Conservation (phyloP, 176 grass and related monocot genomes). For the Lolium perenne region DNA sequence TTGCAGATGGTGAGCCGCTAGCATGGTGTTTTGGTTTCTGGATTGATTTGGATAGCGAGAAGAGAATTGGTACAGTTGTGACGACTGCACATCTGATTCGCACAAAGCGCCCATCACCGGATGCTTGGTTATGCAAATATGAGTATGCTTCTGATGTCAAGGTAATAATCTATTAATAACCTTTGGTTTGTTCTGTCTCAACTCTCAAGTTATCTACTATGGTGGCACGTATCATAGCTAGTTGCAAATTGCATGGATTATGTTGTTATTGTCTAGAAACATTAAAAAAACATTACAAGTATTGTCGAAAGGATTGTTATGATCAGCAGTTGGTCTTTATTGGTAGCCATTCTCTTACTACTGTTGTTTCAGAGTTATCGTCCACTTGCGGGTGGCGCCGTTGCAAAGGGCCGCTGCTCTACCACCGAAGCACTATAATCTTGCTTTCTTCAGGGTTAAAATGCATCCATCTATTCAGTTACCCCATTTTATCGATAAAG, state of each 20-base stretch:
- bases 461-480: not conserved
- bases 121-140: not conserved
- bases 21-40: constrained; percentile 2
- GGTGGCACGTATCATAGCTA: not conserved
- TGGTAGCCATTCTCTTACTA: not conserved
- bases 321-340: not conserved
- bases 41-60: not conserved
- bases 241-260: not conserved
- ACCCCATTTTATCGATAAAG: not conserved
- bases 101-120: not conserved
- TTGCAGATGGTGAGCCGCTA: constrained; percentile 21
- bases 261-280: not conserved
- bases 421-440: constrained; percentile 31
- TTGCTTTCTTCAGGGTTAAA: constrained; percentile 14
- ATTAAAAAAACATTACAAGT: not conserved
- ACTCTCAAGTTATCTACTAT: constrained; percentile 10
- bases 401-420: not conserved
- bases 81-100: not conserved
- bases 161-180: not conserved
- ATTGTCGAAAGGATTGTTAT: not conserved
- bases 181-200: not conserved
- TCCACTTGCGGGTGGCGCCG: not conserved
- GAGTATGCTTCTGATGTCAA: not conserved
- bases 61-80: not conserved
- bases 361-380: constrained; percentile 9